These are phyloP conservation scores for Ascochyta clinopodiicola DNA, from an alignment of 2,329 filamentous ascomycete genomes.

Conservation along the genomic window DNA sequence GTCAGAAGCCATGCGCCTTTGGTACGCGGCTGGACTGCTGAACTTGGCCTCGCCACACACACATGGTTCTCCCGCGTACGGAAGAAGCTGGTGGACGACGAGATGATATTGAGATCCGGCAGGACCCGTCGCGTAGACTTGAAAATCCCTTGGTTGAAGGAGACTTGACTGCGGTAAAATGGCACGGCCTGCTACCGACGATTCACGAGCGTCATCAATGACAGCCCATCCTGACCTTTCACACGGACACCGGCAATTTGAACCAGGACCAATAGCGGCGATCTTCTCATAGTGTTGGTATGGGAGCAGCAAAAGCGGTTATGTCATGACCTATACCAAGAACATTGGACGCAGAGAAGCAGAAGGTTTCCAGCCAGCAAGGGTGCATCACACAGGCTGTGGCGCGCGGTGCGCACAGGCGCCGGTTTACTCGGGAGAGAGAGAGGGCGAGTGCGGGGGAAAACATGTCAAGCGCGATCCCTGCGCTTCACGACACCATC, in stretches of 20 bases:
- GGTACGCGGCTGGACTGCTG: no score
- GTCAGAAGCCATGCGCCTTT: no score
- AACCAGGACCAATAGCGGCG: neutral
- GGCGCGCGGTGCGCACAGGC: conserved; percentile 1
- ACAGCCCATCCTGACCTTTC: no score
- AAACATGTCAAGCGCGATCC: neutral
- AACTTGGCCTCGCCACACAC: no score
- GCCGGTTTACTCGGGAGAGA: conserved; percentile 2
- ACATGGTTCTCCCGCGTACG: no score
- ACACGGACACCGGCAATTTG: no score
- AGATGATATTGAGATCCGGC: no score
- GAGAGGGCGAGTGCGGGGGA: conserved; percentile 1
- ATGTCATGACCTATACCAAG: conserved; percentile 5
- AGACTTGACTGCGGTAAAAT: neutral
- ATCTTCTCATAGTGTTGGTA: no score
- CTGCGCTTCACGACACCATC: conserved; percentile 16
- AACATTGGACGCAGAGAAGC: neutral
- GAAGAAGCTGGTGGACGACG: no score
- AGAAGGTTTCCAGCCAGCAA: neutral
- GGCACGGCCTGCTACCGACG: neutral
- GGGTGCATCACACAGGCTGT: conserved; percentile 10
- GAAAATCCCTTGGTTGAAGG: no score
- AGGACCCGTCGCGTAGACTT: no score
- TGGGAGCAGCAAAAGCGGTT: conserved; percentile 1
- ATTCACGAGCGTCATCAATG: conserved; percentile 1